These are phyloP conservation scores for Metarhizium guizhouense DNA, from an alignment of 2,329 filamentous ascomycete species.

Conservation along the genomic window DNA sequence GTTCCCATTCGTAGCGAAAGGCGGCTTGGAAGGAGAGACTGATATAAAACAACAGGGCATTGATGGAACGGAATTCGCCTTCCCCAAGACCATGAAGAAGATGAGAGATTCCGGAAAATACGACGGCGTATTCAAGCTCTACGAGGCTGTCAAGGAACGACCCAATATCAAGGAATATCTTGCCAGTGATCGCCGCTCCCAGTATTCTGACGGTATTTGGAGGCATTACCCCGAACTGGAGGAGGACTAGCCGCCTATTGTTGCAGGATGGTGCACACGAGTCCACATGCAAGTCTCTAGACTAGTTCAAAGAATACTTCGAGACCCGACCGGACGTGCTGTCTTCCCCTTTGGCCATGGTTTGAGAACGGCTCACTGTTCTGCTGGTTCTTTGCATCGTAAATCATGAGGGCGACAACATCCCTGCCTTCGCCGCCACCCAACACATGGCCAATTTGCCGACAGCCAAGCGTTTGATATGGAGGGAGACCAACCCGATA, in stretches of 20 bases:
- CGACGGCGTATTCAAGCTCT: slow-evolving; percentile 52
- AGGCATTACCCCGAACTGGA: slow-evolving; percentile 68
- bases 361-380: too few species aligned
- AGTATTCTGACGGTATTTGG: slow-evolving; percentile 59
- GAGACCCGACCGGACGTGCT: too few species aligned
- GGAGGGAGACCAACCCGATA: too few species aligned
- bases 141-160: slow-evolving; percentile 52
- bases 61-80: slow-evolving; percentile 55
- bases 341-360: too few species aligned
- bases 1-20: slow-evolving; percentile 7
- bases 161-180: slow-evolving; percentile 62
- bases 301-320: neutral
- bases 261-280: neutral
- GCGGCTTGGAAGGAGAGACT: neutral
- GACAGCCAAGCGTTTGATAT: too few species aligned
- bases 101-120: slow-evolving; percentile 49
- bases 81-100: slow-evolving; percentile 55
- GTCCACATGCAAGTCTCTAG: neutral
- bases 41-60: slow-evolving; percentile 28
- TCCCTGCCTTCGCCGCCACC: too few species aligned
- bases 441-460: too few species aligned
- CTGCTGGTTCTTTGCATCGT: too few species aligned
- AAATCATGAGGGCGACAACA: too few species aligned
- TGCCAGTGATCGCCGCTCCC: slow-evolving; percentile 50
- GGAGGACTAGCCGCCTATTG: slow-evolving; percentile 14